A percentile compares a stretch with the other conserved stretches of the same genome.
phyloP scores from a whole-genome alignment of 768 basidiomycete species.

The Epithele typhae region DNA sequence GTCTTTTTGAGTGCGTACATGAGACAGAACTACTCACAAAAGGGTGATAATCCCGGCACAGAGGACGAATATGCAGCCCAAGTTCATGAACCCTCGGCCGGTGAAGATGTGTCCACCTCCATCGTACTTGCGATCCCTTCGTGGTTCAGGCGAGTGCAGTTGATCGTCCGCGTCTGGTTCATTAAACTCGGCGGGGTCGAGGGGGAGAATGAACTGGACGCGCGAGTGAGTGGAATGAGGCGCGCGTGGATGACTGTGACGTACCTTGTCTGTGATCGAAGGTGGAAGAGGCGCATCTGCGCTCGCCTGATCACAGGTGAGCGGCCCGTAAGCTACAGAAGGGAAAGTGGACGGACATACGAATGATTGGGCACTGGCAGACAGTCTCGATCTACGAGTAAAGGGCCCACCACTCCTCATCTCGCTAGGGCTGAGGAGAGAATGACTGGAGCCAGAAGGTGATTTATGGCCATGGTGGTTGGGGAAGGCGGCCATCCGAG shows the following conservation, averaged over 20 bases:
- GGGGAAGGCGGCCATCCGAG: too few species aligned
- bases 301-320: too few species aligned
- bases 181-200: constrained; percentile 62
- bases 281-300: constrained; percentile 4
- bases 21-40: constrained; percentile 1
- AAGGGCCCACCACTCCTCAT: too few species aligned
- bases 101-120: constrained; percentile 44
- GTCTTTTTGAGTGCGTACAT: too few species aligned
- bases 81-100: constrained; percentile 59
- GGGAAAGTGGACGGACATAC: too few species aligned
- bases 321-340: too few species aligned
- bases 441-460: too few species aligned
- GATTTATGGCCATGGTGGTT: too few species aligned
- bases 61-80: constrained; percentile 62
- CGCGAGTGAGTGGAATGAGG: background rate
- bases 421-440: too few species aligned
- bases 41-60: constrained; percentile 46
- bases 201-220: constrained; percentile 56
- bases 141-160: constrained; percentile 59
- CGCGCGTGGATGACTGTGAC: background rate
- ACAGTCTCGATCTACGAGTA: too few species aligned
- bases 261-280: constrained; percentile 29
- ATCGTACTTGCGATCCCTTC: constrained; percentile 18
- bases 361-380: too few species aligned
- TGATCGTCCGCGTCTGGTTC: constrained; percentile 66